Base-by-base conservation (phyloP, 164 flowering plant genomes). In the Chloranthus sessilifolius region DNA sequence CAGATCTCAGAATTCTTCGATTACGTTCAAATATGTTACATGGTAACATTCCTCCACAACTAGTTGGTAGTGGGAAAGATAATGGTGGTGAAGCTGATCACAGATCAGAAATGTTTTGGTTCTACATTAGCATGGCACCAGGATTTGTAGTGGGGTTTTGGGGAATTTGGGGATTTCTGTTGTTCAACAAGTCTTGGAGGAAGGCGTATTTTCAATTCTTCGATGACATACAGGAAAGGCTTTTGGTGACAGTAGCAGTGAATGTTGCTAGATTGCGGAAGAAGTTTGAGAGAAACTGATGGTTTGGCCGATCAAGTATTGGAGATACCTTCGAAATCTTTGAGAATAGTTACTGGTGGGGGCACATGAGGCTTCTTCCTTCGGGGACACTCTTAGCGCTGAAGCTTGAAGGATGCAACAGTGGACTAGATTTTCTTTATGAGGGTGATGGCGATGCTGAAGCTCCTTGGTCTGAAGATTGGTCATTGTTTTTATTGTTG, bases 131-230 rank as follows among this genome's bases (percentile, higher is more conserved):
- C 28, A 7, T 61, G 21, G 50, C 22, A 3, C 38, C 25, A 22
- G 65, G 55, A 27, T 54, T 55, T 36, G 35, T 61, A 0, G 33
- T 61, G 4, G 65, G 55, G 1, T 49, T 61, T 48, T 47, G 50
- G 49, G 42, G 37, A 0, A 21, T 48, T 3, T 48, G 20, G 4
- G 55, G 50, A 0, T 12, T 46, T 12, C 35, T 61, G 7, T 8
- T 42, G 4, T 48, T 48, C 22, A 55, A 54, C 23, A 55, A 10
- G 29, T 10, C 47, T n/a, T 47, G 59, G 59, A 41, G 61, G 47
- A 22, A 31, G 20, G 47, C 47, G 7, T 48, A 37, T 38, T 57
- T 26, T 22, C 19, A 7, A 23, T 30, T 57, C 12, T 21, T 21
- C 15, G 45, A 36, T 25, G 11, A 28, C 16, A 33, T 56, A 17